Base-by-base conservation (phyloP, 495 filamentous ascomycete genomes). In the Penicillium samsonianum region DNA sequence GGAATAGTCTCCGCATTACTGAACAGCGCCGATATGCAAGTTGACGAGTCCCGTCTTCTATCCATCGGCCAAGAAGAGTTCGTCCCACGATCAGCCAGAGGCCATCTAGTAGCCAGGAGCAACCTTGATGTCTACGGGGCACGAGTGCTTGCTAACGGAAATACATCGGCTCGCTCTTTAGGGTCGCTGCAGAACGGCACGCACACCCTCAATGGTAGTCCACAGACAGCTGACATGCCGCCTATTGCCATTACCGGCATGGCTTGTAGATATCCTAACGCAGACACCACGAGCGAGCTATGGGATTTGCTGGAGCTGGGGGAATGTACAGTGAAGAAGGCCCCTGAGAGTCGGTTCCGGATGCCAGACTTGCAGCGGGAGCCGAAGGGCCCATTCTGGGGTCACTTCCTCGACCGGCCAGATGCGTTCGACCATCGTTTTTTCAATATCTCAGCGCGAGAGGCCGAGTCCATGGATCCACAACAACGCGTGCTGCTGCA, bases 381-480 rank as follows among this genome's bases (percentile, higher is more conserved):
- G 23, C 43, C 58, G 7, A 46, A 58, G 10, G 56, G 46, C 0
- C 45, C 41, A 9, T 62, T 58, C 28, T 71, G 45, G 44, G 72
- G 73, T 1, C 70, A 73, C 50, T 73, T 66, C 59, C 31, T 73
- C 2, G 31, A 62, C 43, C 48, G 58, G 33, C 30, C 60, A 1
- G 70, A 72, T 52, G 53, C 57, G 9, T 75, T 70, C 31, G 68
- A 71, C 31, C 58, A 69, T 45, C 26, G 45, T 3, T 71, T 71
- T 51, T 71, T 71, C 57, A 59, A 60, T 16, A 59, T 57, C 52
- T 71, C 62, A 23, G 50, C 63, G 2, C 61, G 69, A 10, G 78
- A 81, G 59, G 73, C 73, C 0, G 50, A 58, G 3, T 65, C 67
- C 19, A 73, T 76, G 71, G 78, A 79, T 25, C 79, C 76, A 0